Base-by-base conservation (phyloP, 768 basidiomycete genomes). In the Omphalotus guepiniiformis region DNA sequence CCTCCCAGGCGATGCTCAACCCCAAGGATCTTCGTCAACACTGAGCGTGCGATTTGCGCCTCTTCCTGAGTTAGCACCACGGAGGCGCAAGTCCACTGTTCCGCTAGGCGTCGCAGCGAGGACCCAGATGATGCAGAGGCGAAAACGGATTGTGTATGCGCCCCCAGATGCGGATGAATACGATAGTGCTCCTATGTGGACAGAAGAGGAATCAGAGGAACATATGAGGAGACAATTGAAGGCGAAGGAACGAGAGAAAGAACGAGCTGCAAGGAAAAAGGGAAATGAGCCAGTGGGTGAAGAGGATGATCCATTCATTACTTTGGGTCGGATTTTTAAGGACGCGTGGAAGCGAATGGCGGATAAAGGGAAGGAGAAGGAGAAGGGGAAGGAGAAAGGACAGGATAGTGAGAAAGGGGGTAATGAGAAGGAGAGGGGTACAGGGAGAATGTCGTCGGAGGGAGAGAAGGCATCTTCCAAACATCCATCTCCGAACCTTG, bases 11-110 rank as follows among this genome's bases (percentile, higher is more conserved):
- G n/a, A n/a, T n/a, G n/a, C n/a, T n/a, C n/a, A n/a, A n/a, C n/a
- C n/a, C n/a, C n/a, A n/a, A n/a, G n/a, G n/a, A n/a, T n/a, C n/a
- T n/a, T n/a, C n/a, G n/a, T n/a, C n/a, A n/a, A n/a, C n/a, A n/a
- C n/a, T n/a, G n/a, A n/a, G n/a, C n/a, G 73, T 84, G 36, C 75
- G 69, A 52, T 84, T 84, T 46, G 82, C 82, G 1, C 82, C 82
- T 0, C 63, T 84, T 19, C 82, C 82, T 1, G 66, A 75, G 48
- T 59, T 73, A 1, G 76, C 70, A 16, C 75, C 76, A 2, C 69
- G 72, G 18, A 73, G 72, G 53, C 72, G 75, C 37, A 70, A 73
- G 18, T 77, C 71, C 4, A 58, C 67, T 29, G 65, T 68, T 3
- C 82, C 81, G 4, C 62, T 83, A 3, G 82, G 82, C 3, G 73